These are phyloP conservation scores for Iodosphaeria phyllophila DNA, from an alignment of 2,329 filamentous ascomycete species.

Conservation along the genomic window DNA sequence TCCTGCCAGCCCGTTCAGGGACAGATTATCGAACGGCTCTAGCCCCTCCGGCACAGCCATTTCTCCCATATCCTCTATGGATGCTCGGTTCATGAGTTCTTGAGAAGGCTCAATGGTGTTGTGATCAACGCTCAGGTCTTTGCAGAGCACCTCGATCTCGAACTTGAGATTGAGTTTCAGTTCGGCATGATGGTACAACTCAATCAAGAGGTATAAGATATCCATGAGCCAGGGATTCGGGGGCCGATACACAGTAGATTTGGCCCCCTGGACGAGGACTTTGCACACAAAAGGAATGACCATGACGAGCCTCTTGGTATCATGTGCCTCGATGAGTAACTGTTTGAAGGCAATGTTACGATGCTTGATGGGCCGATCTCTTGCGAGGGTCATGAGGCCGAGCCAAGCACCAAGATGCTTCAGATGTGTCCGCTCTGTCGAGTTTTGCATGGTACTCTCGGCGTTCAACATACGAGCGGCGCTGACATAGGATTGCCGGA, in stretches of 20 bases:
- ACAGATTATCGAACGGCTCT: constrained; percentile 69
- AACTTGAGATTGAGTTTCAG: constrained; percentile 96
- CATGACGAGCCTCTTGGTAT: constrained; percentile 76
- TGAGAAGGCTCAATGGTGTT: constrained; percentile 78
- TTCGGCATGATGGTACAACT: constrained; percentile 83
- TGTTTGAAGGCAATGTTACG: constrained; percentile 96
- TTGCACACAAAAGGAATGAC: constrained; percentile 98
- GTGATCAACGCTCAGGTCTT: constrained; percentile 78
- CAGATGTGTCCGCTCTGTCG: constrained; percentile 68
- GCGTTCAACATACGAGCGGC: constrained; percentile 78
- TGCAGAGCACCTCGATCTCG: constrained; percentile 94
- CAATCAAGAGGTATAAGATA: constrained; percentile 75
- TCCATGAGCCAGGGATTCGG: constrained; percentile 98
- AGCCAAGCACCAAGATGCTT: constrained; percentile 94
- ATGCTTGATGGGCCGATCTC: constrained; percentile 89
- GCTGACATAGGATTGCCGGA: constrained; percentile 81
- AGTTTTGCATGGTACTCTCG: constrained; percentile 67
- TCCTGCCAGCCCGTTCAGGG: constrained; percentile 54
- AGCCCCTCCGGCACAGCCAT: constrained; percentile 45
- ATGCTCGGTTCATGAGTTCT: constrained; percentile 61
- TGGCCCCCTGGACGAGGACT: constrained; percentile 66
- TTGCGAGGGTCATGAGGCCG: constrained; percentile 77
- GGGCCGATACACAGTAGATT: constrained; percentile 77
- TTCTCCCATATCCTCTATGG: constrained; percentile 41
- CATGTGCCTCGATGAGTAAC: constrained; percentile 78